These are phyloP conservation scores for Ustilago shanxiensis DNA, from an alignment of 1,284 basidiomycete genomes.

Conservation along the genomic window DNA sequence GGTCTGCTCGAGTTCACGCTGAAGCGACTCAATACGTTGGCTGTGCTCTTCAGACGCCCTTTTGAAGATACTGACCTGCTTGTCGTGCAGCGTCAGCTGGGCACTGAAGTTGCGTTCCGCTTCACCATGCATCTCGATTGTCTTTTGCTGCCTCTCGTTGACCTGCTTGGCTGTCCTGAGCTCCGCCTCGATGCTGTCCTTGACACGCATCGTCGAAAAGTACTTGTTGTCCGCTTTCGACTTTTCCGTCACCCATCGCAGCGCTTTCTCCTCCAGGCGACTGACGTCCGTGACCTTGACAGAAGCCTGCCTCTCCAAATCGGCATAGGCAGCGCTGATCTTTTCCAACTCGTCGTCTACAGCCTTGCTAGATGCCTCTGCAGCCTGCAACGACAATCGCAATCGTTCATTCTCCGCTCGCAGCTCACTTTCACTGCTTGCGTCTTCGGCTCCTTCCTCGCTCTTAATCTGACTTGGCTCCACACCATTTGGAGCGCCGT, in stretches of 20 bases:
- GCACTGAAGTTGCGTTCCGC: conserved; percentile 75
- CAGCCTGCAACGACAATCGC: conserved; percentile 28
- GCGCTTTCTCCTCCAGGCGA: conserved; percentile 81
- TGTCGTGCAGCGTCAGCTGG: conserved; percentile 77
- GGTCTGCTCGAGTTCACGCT: conserved; percentile 66
- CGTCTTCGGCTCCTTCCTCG: conserved; percentile 10
- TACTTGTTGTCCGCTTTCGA: conserved; percentile 96
- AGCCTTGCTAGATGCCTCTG: conserved; percentile 64
- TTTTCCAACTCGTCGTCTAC: conserved; percentile 85
- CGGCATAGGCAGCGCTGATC: conserved; percentile 87
- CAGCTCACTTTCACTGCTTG: conserved; percentile 19
- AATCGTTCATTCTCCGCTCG: conserved; percentile 77
- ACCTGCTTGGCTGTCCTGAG: conserved; percentile 78
- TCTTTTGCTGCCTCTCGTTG: conserved; percentile 82
- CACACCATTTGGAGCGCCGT: conserved; percentile 24
- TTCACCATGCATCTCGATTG: conserved; percentile 79
- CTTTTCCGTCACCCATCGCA: conserved; percentile 74
- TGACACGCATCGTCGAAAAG: conserved; percentile 88
- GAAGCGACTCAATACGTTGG: conserved; percentile 64
- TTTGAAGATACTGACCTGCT: conserved; percentile 71
- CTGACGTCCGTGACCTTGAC: conserved; percentile 86
- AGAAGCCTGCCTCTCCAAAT: conserved; percentile 84
- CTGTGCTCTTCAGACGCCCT: conserved; percentile 57
- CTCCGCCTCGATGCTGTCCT: conserved; percentile 84
- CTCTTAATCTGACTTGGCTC: not conserved